These are phyloP conservation scores for Klebsormidium nitens DNA, from an alignment of 139 green algal genomes.

Conservation along the genomic window DNA sequence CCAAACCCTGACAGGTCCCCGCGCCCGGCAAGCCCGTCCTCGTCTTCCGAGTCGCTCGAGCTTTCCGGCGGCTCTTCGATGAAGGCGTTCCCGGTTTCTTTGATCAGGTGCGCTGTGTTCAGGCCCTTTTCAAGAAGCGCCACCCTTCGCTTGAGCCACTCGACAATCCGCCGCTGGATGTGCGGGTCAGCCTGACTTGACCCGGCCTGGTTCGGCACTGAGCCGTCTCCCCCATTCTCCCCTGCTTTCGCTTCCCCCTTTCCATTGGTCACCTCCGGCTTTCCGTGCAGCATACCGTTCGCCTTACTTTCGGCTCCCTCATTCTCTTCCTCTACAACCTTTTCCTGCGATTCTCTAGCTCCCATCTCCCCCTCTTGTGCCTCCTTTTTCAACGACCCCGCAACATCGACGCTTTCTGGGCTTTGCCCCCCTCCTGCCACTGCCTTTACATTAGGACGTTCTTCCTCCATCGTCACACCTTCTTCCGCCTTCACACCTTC, in stretches of 20 bases:
- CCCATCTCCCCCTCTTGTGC: neutral
- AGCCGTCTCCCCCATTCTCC: too few species aligned
- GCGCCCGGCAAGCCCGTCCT: too few species aligned
- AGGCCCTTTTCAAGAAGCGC: slow-evolving; percentile 12
- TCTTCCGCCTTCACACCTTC: neutral
- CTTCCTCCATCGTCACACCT: neutral
- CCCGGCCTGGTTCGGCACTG: neutral
- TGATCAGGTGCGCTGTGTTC: neutral
- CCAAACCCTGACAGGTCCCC: too few species aligned
- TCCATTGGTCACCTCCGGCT: too few species aligned
- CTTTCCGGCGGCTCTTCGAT: too few species aligned
- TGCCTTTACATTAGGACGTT: neutral
- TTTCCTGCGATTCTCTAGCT: neutral
- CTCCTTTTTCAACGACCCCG: neutral
- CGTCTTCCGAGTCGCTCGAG: too few species aligned
- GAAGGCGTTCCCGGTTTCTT: too few species aligned
- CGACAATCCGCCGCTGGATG: slow-evolving; percentile 10
- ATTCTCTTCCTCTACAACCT: neutral
- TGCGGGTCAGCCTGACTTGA: neutral
- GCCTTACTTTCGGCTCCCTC: neutral
- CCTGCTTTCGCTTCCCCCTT: neutral
- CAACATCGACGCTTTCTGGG: neutral
- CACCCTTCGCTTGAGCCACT: slow-evolving; percentile 18
- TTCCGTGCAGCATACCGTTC: too few species aligned
- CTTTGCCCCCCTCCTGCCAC: neutral